phyloP scores from a whole-genome alignment of 2,329 filamentous ascomycete genomes.

The Ascochyta viciae-villosae region DNA sequence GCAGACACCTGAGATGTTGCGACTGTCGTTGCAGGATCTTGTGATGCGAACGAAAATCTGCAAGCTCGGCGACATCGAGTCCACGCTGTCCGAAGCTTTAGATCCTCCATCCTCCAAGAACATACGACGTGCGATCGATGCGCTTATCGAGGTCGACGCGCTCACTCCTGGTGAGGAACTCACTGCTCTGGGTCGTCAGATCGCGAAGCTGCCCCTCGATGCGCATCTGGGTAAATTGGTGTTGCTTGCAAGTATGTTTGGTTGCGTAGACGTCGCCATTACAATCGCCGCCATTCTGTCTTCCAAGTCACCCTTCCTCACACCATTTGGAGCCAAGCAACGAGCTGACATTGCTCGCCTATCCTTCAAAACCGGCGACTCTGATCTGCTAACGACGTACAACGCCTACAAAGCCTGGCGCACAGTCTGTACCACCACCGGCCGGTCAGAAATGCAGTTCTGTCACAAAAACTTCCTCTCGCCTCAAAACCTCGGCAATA shows the following conservation, averaged over 20 bases:
- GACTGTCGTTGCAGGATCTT: constrained; percentile 90
- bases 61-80: constrained; percentile 91
- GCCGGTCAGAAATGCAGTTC: constrained; percentile 82
- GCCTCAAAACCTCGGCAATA: constrained; percentile 85
- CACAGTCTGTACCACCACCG: constrained; percentile 74
- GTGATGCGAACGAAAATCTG: constrained; percentile 98
- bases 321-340: constrained; percentile 80
- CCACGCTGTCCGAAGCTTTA: constrained; percentile 84
- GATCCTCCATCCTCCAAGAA: constrained; percentile 92
- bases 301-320: constrained; percentile 91
- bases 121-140: constrained; percentile 89
- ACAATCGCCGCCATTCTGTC: constrained; percentile 93
- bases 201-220: constrained; percentile 88
- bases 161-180: constrained; percentile 82
- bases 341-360: constrained; percentile 82
- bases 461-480: constrained; percentile 95
- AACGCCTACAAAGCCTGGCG: constrained; percentile 94
- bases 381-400: constrained; percentile 90
- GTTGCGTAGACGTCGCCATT: constrained; percentile 87
- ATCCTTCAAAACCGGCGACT: constrained; percentile 83
- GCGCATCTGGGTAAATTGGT: constrained; percentile 95
- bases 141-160: constrained; percentile 90
- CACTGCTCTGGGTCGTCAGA: constrained; percentile 83
- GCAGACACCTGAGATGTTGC: constrained; percentile 95
- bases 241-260: constrained; percentile 83